Percentiles rank a stretch among this genome's conserved stretches.
Conservation (phyloP, 768 basidiomycete species). For the Suillus lakei region DNA sequence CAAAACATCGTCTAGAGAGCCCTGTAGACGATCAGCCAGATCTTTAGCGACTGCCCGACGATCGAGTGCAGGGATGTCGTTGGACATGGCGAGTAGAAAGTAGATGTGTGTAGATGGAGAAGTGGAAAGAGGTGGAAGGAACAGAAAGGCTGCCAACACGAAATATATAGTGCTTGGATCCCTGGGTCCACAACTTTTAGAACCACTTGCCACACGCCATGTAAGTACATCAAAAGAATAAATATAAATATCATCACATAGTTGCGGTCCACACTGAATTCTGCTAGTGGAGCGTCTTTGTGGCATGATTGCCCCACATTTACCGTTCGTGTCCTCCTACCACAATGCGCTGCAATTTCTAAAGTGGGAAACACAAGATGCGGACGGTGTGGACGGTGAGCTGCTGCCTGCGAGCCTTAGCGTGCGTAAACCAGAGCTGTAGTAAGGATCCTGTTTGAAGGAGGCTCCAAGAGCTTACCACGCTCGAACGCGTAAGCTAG, state of each 20-base stretch:
- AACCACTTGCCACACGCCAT: neutral
- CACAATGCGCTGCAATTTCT: no score
- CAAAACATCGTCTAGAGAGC: conserved; percentile 31
- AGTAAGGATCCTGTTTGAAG: no score
- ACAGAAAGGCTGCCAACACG: conserved; percentile 13
- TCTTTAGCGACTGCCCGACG: conserved; percentile 30
- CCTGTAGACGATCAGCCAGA: conserved; percentile 30
- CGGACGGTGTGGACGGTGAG: no score
- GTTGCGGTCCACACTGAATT: neutral
- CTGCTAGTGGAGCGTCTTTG: no score
- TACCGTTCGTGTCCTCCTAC: no score
- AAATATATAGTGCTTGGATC: conserved; percentile 25
- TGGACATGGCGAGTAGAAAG: neutral
- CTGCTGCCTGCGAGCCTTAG: no score
- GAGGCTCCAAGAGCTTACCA: neutral
- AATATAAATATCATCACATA: conserved; percentile 15
- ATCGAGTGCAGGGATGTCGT: conserved; percentile 17
- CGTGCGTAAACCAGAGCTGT: no score
- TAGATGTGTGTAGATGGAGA: neutral
- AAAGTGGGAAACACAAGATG: no score
- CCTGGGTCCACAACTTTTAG: neutral
- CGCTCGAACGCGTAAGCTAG: neutral
- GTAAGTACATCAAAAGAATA: neutral
- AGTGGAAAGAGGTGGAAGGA: conserved; percentile 14
- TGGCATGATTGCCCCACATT: no score